Conservation (phyloP, 2,329 filamentous ascomycete species). For the Xylaria sp. region DNA sequence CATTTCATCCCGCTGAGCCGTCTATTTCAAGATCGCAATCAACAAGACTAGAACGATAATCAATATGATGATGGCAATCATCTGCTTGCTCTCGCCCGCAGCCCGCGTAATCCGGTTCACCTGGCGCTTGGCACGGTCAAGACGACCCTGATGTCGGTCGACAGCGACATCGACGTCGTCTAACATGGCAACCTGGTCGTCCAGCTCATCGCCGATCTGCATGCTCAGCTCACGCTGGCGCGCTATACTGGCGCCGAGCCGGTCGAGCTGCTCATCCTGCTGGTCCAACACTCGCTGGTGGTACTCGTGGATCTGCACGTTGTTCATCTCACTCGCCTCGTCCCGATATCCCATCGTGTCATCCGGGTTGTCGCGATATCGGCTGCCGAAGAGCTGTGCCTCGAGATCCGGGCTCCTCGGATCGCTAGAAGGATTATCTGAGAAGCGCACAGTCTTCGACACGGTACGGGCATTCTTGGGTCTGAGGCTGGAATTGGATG, state of each 20-base stretch:
- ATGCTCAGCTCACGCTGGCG: slow-evolving; percentile 92
- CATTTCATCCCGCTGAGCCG: background rate
- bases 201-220: slow-evolving; percentile 94
- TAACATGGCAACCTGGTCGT: slow-evolving; percentile 84
- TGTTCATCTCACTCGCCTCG: slow-evolving; percentile 67
- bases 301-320: slow-evolving; percentile 85
- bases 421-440: slow-evolving; percentile 59
- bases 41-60: slow-evolving; percentile 83
- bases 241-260: slow-evolving; percentile 81
- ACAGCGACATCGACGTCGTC: slow-evolving; percentile 86
- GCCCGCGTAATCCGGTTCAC: slow-evolving; percentile 74
- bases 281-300: slow-evolving; percentile 82
- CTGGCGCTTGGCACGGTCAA: slow-evolving; percentile 75
- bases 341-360: slow-evolving; percentile 63
- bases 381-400: slow-evolving; percentile 54
- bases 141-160: slow-evolving; percentile 77
- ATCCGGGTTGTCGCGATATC: slow-evolving; percentile 73
- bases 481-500: slow-evolving; percentile 34
- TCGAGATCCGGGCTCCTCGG: slow-evolving; percentile 54
- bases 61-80: slow-evolving; percentile 79
- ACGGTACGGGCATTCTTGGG: slow-evolving; percentile 43
- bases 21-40: slow-evolving; percentile 78
- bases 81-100: slow-evolving; percentile 85
- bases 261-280: slow-evolving; percentile 93
- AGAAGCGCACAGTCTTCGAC: slow-evolving; percentile 85